A percentile compares a stretch with the other conserved stretches of the same genome.
Evolutionary conservation across 2,329 filamentous ascomycete species (phyloP).

Genomic region (Xylariales sp.): DNA sequence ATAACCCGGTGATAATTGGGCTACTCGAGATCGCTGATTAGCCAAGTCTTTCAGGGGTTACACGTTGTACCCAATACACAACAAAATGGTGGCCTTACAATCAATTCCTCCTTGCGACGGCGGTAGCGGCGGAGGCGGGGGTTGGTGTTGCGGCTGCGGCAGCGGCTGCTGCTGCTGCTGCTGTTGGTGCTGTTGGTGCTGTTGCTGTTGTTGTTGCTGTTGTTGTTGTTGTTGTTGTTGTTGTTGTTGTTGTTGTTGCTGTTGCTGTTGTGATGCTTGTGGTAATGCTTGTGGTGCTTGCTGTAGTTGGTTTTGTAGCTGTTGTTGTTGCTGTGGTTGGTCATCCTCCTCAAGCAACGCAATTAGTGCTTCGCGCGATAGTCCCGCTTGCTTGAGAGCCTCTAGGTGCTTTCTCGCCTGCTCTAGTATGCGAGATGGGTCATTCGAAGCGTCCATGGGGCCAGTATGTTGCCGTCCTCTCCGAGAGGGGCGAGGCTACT

Average conservation of each 20-base stretch:
- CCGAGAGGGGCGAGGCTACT: constrained; percentile 4
- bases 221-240: constrained; percentile 10
- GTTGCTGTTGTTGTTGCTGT: constrained; percentile 8
- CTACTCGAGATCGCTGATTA: constrained; percentile 7
- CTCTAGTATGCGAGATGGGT: constrained; percentile 26
- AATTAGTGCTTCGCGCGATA: constrained; percentile 25
- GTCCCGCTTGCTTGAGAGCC: constrained; percentile 28
- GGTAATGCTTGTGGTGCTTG: constrained; percentile 6
- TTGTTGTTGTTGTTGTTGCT: constrained; percentile 6
- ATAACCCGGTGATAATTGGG: constrained; percentile 13
- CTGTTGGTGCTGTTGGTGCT: constrained; percentile 10
- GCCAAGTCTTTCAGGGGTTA: neutral
- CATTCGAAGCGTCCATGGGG: constrained; percentile 8
- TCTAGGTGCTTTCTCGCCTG: constrained; percentile 28
- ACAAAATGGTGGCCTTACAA: constrained; percentile 10
- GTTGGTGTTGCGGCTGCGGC: constrained; percentile 10
- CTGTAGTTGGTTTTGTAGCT: constrained; percentile 9
- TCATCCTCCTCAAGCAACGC: constrained; percentile 24
- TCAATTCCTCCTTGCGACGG: constrained; percentile 19
- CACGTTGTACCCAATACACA: neutral
- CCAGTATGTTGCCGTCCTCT: constrained; percentile 1
- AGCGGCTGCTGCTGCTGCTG: constrained; percentile 8
- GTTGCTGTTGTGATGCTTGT: constrained; percentile 12
- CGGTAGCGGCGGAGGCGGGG: constrained; percentile 10
- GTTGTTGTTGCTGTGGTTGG: constrained; percentile 8